Evolutionary conservation across 1,284 basidiomycete genomes (phyloP).

Genomic region (Leucoagaricus sp.): DNA sequence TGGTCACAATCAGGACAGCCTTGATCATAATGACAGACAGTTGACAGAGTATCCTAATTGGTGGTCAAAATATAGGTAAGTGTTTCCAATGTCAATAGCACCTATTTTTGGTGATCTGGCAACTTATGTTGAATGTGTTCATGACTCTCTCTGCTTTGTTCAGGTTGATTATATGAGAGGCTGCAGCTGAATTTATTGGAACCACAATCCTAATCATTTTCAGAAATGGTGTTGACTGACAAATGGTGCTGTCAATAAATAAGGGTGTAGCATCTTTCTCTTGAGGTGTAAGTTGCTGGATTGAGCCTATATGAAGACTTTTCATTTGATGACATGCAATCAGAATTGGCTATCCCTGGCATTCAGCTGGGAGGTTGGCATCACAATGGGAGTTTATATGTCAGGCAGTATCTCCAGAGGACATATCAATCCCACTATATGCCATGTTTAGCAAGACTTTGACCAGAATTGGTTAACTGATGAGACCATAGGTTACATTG

Average conservation of each 20-base stretch:
- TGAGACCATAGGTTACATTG: constrained; percentile 55
- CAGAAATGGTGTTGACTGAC: constrained; percentile 65
- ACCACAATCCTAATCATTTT: constrained; percentile 58
- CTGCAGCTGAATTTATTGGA: constrained; percentile 66
- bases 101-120: neutral
- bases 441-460: constrained; percentile 16
- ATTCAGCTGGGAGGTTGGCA: constrained; percentile 70
- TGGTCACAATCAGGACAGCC: neutral
- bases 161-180: constrained; percentile 50
- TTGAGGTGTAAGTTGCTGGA: constrained; percentile 70
- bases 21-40: constrained; percentile 18
- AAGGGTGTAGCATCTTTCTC: constrained; percentile 49
- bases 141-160: neutral
- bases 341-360: constrained; percentile 61
- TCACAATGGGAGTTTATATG: constrained; percentile 68
- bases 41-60: constrained; percentile 44
- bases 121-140: neutral
- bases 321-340: neutral
- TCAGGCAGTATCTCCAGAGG: constrained; percentile 71
- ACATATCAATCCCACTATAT: constrained; percentile 76
- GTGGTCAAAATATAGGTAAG: constrained; percentile 60
- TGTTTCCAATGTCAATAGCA: neutral
- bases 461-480: neutral
- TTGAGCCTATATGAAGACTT: neutral
- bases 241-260: constrained; percentile 58